Conservation (phyloP, 2,329 filamentous ascomycete species). For the Graphilbum ipis-grandicollis region DNA sequence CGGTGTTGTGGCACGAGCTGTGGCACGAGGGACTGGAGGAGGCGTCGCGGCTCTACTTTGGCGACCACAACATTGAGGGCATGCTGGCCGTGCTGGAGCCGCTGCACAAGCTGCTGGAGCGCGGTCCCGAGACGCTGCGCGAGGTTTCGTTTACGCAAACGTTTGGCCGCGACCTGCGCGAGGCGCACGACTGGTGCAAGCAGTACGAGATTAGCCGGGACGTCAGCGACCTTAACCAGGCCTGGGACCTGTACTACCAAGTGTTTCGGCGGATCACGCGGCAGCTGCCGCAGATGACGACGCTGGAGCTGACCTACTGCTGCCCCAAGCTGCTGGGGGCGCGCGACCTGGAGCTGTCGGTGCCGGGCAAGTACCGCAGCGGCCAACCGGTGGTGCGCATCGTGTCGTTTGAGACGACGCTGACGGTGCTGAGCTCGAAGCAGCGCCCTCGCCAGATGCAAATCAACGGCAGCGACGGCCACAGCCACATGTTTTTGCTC, state of each 20-base stretch:
- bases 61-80: constrained; percentile 90
- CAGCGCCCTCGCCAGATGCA: constrained; percentile 84
- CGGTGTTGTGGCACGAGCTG: constrained; percentile 94
- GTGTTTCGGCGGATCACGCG: constrained; percentile 92
- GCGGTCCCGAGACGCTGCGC: constrained; percentile 77
- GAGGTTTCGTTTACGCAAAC: constrained; percentile 97
- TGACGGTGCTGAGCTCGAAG: constrained; percentile 90
- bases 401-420: constrained; percentile 73
- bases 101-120: constrained; percentile 79
- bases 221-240: constrained; percentile 87
- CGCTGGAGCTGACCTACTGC: constrained; percentile 87
- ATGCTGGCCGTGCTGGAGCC: constrained; percentile 90
- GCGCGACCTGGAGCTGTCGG: constrained; percentile 73
- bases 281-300: constrained; percentile 83
- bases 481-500: constrained; percentile 70
- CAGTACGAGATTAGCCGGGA: constrained; percentile 82
- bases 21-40: constrained; percentile 98
- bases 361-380: constrained; percentile 88
- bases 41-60: constrained; percentile 90
- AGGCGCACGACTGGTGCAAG: constrained; percentile 90
- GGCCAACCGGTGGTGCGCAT: constrained; percentile 66
- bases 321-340: constrained; percentile 83
- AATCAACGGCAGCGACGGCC: constrained; percentile 76
- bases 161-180: constrained; percentile 85
- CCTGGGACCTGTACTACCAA: constrained; percentile 98